Percentiles rank a stretch among this genome's conserved stretches.
Conservation (phyloP, 768 basidiomycete genomes). For the Mycena belliarum region DNA sequence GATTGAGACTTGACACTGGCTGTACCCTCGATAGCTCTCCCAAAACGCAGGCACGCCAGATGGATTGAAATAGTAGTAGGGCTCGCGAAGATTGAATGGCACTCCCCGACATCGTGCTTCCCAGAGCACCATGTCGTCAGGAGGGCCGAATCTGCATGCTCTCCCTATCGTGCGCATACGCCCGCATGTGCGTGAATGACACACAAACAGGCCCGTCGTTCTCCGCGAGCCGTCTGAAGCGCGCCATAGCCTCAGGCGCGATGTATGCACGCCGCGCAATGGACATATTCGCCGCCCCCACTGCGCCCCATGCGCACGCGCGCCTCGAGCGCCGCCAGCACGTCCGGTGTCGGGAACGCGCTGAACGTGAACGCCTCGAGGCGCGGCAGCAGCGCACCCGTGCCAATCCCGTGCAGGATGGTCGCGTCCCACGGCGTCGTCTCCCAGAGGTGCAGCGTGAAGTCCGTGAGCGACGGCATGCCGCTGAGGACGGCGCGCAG, state of each 20-base stretch:
- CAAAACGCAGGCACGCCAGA: no score
- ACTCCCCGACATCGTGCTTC: no score
- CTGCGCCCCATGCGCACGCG: conserved; percentile 9
- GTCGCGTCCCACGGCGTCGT: conserved; percentile 13
- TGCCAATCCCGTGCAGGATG: conserved; percentile 5
- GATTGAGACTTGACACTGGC: no score
- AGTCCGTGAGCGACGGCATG: conserved; percentile 19
- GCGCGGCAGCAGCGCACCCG: conserved; percentile 13
- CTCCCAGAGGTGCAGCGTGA: conserved; percentile 20
- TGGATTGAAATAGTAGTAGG: no score
- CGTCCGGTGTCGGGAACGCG: conserved; percentile 11
- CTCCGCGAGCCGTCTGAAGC: conserved; percentile 13
- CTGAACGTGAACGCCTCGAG: conserved; percentile 21
- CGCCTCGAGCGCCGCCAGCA: conserved; percentile 12
- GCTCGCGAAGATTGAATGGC: no score
- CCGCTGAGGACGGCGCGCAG: conserved; percentile 11
- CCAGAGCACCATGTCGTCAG: no score
- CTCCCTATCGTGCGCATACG: conserved; percentile 19
- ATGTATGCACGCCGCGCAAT: conserved; percentile 12
- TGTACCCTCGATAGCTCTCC: no score
- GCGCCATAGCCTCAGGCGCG: conserved; percentile 7
- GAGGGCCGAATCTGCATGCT: not conserved
- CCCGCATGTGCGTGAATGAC: conserved; percentile 14
- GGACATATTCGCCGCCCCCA: conserved; percentile 16
- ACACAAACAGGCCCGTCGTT: conserved; percentile 7